phyloP scores from a whole-genome alignment of 148 eudicot species.

The Beta vulgaris region DNA sequence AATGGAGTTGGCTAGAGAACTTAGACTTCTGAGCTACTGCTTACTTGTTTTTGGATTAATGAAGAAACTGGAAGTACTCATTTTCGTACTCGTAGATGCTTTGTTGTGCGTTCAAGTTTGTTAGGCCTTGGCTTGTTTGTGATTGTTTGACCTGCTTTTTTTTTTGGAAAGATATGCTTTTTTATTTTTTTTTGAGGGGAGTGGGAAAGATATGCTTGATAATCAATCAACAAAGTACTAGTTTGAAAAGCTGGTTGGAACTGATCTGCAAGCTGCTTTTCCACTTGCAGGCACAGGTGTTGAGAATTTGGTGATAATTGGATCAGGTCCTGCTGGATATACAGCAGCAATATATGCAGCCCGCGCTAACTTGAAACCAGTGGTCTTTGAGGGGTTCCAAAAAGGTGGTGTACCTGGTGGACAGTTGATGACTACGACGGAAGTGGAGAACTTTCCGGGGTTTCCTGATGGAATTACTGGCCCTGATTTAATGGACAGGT shows the following conservation, averaged over 20 bases:
- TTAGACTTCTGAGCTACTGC: background rate
- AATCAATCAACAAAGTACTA: too few relatives aligned
- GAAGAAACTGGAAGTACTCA: background rate
- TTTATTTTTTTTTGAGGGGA: too few relatives aligned
- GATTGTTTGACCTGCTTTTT: constrained; percentile 7
- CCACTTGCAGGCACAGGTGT: constrained; percentile 48
- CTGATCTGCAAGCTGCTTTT: constrained; percentile 2
- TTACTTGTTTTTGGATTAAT: background rate
- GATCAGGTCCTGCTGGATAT: constrained; percentile 99
- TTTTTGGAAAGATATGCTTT: too few relatives aligned
- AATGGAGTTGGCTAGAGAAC: background rate
- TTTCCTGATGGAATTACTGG: constrained; percentile 99
- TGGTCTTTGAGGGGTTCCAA: constrained; percentile 97
- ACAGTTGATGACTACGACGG: constrained; percentile 97
- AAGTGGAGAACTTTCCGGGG: constrained; percentile 98
- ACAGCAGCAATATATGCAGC: constrained; percentile 99
- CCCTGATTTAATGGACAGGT: constrained; percentile 99
- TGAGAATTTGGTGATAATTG: constrained; percentile 91
- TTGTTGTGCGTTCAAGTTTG: background rate
- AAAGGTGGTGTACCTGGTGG: constrained; percentile 98
- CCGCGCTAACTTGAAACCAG: constrained; percentile 94
- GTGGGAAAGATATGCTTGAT: background rate
- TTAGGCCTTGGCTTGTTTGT: background rate
- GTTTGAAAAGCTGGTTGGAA: too few relatives aligned
- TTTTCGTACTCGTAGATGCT: background rate